Percentiles rank a stretch among this genome's conserved stretches.
phyloP scores from a whole-genome alignment of 2,329 filamentous ascomycete genomes.

The Aspergillus sclerotialis region DNA sequence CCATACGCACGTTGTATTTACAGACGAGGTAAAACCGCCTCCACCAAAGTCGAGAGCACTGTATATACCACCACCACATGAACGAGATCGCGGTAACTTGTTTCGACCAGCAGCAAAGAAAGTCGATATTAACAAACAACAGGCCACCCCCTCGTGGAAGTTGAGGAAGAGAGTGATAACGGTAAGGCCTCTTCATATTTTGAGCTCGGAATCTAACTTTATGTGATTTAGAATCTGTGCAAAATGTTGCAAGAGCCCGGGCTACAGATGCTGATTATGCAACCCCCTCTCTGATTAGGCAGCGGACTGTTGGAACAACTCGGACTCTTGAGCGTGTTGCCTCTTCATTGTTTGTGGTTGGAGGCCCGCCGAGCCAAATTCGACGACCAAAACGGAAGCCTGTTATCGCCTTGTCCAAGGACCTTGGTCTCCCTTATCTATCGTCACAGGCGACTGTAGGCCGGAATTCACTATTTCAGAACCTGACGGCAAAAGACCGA shows the following conservation, averaged over 20 bases:
- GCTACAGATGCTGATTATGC: background rate
- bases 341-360: conserved; percentile 7
- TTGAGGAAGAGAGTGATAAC: conserved; percentile 9
- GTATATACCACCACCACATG: conserved; percentile 19
- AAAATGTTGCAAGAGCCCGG: background rate
- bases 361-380: conserved; percentile 5
- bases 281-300: background rate
- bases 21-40: conserved; percentile 1
- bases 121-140: conserved; percentile 5
- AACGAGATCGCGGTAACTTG: conserved; percentile 14
- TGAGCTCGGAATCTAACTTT: too few relatives aligned
- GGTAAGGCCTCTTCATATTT: too few relatives aligned
- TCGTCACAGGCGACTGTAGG: conserved; percentile 40
- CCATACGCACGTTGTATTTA: conserved; percentile 7
- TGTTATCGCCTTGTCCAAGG: conserved; percentile 12
- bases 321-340: conserved; percentile 5
- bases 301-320: background rate
- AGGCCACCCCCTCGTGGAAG: conserved; percentile 19
- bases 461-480: conserved; percentile 41
- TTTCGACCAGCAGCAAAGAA: background rate
- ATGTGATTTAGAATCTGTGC: background rate
- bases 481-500: conserved; percentile 35
- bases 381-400: conserved; percentile 5
- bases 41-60: conserved; percentile 9
- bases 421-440: conserved; percentile 31